phyloP scores from a whole-genome alignment of 805 yeast species.

The Candida quercuum region DNA sequence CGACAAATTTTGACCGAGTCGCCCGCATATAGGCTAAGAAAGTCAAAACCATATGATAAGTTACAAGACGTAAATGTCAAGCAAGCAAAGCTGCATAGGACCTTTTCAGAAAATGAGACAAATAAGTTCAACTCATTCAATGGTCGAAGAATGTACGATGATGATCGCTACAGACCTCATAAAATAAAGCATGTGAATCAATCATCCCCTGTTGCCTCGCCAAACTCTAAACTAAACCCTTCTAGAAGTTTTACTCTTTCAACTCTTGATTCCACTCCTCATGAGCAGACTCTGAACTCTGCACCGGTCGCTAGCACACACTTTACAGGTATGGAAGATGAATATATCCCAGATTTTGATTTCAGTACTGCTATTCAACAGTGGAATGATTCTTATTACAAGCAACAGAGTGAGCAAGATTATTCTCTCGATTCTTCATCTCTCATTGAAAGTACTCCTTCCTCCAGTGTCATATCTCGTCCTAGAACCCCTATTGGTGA shows the following conservation, averaged over 20 bases:
- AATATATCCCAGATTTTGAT: conserved; percentile 69
- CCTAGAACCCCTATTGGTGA: conserved; percentile 22
- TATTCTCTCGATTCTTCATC: conserved; percentile 16
- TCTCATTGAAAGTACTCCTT: conserved; percentile 7
- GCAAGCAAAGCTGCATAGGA: conserved; percentile 37
- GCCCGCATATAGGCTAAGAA: conserved; percentile 8
- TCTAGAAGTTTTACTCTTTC: conserved; percentile 11
- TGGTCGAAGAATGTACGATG: conserved; percentile 51
- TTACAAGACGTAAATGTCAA: conserved; percentile 19
- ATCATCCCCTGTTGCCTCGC: conserved; percentile 1
- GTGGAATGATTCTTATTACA: conserved; percentile 36
- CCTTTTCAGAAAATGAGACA: conserved; percentile 62
- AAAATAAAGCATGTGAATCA: conserved; percentile 7
- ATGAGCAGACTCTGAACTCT: conserved; percentile 3
- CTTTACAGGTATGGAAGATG: conserved; percentile 57
- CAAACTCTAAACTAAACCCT: conserved; percentile 4
- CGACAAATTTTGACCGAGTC: conserved; percentile 8
- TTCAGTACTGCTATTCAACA: conserved; percentile 42
- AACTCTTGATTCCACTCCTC: conserved; percentile 18
- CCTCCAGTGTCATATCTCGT: conserved; percentile 11
- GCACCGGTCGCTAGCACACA: not conserved
- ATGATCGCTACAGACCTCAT: conserved; percentile 43
- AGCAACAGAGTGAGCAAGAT: conserved; percentile 9
- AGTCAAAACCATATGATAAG: conserved; percentile 20
- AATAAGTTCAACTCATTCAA: conserved; percentile 51